Evolutionary conservation across 495 filamentous ascomycete genomes (phyloP).

Genomic region (Penicillium turbatum): DNA sequence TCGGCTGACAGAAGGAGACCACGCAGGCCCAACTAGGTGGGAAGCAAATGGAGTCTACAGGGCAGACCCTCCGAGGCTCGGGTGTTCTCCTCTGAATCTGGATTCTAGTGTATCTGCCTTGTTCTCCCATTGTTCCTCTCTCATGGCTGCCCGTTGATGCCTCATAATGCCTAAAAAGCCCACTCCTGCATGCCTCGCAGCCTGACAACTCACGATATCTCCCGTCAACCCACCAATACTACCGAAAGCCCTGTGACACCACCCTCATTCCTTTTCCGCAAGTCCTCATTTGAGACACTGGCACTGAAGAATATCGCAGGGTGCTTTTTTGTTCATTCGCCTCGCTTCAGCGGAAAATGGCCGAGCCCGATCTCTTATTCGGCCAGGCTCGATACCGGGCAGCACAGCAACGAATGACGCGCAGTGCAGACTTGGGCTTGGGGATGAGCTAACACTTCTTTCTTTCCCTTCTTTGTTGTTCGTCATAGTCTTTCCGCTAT

Average conservation of each 20-base stretch:
- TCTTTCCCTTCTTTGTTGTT: neutral
- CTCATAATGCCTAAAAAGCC: conserved; percentile 12
- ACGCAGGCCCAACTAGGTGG: conserved; percentile 10
- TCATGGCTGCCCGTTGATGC: neutral
- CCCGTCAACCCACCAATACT: conserved; percentile 19
- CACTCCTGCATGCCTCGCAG: conserved; percentile 27
- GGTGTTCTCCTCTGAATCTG: conserved; percentile 3
- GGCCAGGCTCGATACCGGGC: conserved; percentile 14
- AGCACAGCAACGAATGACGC: conserved; percentile 23
- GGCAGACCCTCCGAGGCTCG: conserved; percentile 14
- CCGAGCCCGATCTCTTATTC: neutral
- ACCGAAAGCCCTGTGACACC: conserved; percentile 26
- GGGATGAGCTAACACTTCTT: neutral
- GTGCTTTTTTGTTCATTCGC: conserved; percentile 7
- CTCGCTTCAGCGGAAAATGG: neutral
- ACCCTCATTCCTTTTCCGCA: conserved; percentile 13
- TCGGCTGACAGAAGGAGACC: conserved; percentile 19
- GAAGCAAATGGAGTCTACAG: conserved; percentile 4
- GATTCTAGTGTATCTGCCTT: conserved; percentile 8
- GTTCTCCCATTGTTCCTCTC: neutral
- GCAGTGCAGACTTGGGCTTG: conserved; percentile 9
- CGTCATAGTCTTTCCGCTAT: conserved; percentile 14
- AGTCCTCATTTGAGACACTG: neutral
- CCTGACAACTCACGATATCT: conserved; percentile 26
- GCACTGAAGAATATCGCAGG: conserved; percentile 2